Evolutionary conservation across 192 early-diverging fungal species (phyloP).

Genomic region (Gaertneriomyces semiglobifer): DNA sequence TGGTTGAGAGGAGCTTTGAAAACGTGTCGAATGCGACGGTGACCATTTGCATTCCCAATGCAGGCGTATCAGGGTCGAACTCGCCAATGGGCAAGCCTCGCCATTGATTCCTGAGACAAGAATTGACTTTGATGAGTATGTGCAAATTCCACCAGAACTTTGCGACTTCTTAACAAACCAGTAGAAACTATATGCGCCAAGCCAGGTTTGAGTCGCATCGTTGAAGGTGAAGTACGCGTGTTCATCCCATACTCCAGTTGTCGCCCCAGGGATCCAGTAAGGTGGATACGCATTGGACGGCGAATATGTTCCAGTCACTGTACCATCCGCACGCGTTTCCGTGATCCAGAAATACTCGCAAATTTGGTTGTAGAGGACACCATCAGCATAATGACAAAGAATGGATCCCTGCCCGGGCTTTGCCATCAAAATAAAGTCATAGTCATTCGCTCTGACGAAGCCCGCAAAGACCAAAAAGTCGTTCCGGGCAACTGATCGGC

Average conservation of each 20-base stretch:
- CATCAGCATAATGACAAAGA: slow-evolving; percentile 1
- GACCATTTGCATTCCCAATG: slow-evolving; percentile 4
- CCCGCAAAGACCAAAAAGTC: slow-evolving; percentile 5
- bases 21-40: slow-evolving; percentile 8
- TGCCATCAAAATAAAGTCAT: slow-evolving; percentile 2
- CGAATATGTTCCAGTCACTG: not conserved
- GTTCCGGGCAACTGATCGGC: slow-evolving; percentile 3
- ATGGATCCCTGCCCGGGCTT: not conserved
- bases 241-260: not conserved
- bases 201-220: slow-evolving; percentile 1
- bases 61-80: not conserved
- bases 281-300: not conserved
- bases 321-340: not conserved
- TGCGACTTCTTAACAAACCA: not conserved
- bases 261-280: slow-evolving; percentile 5
- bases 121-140: not conserved
- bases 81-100: not conserved
- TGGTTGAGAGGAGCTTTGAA: slow-evolving; percentile 2
- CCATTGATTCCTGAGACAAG: slow-evolving; percentile 3
- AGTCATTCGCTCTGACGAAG: slow-evolving; percentile 1
- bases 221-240: not conserved
- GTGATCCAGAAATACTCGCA: slow-evolving; percentile 4
- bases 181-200: slow-evolving; percentile 4
- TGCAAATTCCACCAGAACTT: not conserved
- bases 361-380: slow-evolving; percentile 1